Evolutionary conservation across 2,329 filamentous ascomycete species (phyloP), one percentile per base, ranked within the genome.

Genomic region (Gyromitra esculenta): DNA sequence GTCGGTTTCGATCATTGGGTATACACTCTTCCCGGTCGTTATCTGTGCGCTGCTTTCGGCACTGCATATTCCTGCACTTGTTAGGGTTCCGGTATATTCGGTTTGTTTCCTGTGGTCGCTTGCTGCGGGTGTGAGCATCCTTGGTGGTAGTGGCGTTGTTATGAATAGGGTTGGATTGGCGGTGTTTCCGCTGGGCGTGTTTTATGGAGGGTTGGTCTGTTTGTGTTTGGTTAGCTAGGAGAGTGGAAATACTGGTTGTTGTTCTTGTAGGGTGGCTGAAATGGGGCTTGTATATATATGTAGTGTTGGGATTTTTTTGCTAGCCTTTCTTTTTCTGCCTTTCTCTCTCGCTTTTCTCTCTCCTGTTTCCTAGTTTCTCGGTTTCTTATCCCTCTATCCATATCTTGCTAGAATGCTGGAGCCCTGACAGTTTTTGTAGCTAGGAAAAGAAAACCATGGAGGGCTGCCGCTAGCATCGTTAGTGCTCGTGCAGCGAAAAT

Each of bases 1-100:
- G 84, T 97, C 94, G 74, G 89, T 99, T 80, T 98, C 94, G 84
- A 96, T 99, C 81, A 99, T 99, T 83, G 96, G 96, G 59, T 99
- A 99, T 84, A 99, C 96, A 0, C 89, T 99, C 72, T 99, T 99
- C 85, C 96, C 96, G 1, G 89, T 99, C 68, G 96, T 98, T 81
- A 92, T 99, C 80, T 96, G 96, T 6, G 90, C 95, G 1, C 86
- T 97, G 66, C 89, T 99, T 79, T 97, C 94, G 72, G 95, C 95
- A 0, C 82, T 99, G 41, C 87, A 89, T 65, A 87, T 98, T 6
- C 91, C 90, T 54, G 91, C 89, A 81, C 92, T 98, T 79, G 89
- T 91, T 5, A 88, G 96, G 73, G 93, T 98, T 82, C 96, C 96
- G 0, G 89, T 99, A 68, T 98, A 99, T 83, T 86, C 96, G 65